Evolutionary conservation across 2,329 filamentous ascomycete species (phyloP), one percentile per base, ranked within the genome.

Genomic region (Coniochaeta ligniaria): DNA sequence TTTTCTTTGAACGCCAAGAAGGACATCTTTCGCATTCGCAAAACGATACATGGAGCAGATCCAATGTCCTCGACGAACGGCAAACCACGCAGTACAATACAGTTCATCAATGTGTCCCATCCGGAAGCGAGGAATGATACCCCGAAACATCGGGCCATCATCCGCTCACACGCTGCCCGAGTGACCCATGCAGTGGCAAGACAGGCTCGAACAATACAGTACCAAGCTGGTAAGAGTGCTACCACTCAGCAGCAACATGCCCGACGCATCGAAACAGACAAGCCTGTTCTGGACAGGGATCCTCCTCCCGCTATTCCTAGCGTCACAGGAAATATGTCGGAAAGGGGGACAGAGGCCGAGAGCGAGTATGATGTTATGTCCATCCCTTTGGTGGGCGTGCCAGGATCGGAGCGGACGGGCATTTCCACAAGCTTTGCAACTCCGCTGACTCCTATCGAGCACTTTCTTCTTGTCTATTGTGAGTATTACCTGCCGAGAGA

Each of bases 121-220:
- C 24, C 50, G n/a, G 38, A 41, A 41, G 47, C 28, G 31, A 17
- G 50, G 33, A 14, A 38, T 7, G 33, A 16, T 11, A 1, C 43
- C 50, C 20, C 33, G 14, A 17, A 55, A 58, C 26, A 6, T 16
- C 59, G 35, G n/a, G 33, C 47, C n/a, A 38, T 22, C 24, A 47
- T 57, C 38, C 57, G 60, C 56, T 63, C 62, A 14, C 62, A 64
- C 45, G 55, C 59, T 14, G 62, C 62, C 20, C 62, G 61, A 11
- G 59, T n/a, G 36, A 45, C 56, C 12, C 62, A 64, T 54, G 62
- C 62, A 16, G 31, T 38, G 41, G 57, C 55, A 24, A 59, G 61
- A 52, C 62, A 57, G 3, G 50, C 59, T 7, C 61, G 62, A 8
- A 63, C 16, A 11, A 36, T 24, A 36, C 36, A 59, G 17, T 61